Conservation (phyloP, 2,329 filamentous ascomycete genomes). For the Aspergillus quadrilineatus region DNA sequence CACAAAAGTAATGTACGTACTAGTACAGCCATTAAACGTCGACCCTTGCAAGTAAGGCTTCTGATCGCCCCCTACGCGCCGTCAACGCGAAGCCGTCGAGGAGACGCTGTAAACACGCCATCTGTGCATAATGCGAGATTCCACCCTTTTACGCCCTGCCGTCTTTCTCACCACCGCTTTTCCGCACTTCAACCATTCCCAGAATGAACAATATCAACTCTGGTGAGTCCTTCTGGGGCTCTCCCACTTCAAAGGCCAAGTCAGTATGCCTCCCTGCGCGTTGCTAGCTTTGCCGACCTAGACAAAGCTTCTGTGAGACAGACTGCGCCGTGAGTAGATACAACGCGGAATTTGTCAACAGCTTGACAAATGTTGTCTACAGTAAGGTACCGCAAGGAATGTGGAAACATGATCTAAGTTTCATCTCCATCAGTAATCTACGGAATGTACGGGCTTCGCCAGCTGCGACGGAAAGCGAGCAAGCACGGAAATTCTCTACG, state of each 20-base stretch:
- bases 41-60: too few species aligned
- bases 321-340: conserved; percentile 28
- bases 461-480: conserved; percentile 13
- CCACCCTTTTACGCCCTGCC: too few species aligned
- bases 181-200: too few species aligned
- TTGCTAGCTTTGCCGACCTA: not conserved
- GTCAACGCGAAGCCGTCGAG: too few species aligned
- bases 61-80: too few species aligned
- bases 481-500: conserved; percentile 6
- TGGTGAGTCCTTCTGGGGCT: conserved; percentile 4
- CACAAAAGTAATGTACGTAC: too few species aligned
- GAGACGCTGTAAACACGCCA: too few species aligned
- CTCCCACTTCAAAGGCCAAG: conserved; percentile 9
- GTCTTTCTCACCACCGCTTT: too few species aligned
- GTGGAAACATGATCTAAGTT: too few species aligned
- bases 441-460: conserved; percentile 25
- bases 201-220: not conserved
- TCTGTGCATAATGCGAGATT: too few species aligned
- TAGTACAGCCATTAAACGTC: too few species aligned
- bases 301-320: conserved; percentile 7
- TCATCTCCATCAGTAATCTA: not conserved
- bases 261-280: not conserved
- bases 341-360: conserved; percentile 31
- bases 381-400: conserved; percentile 2
- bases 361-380: conserved; percentile 29